Percentiles rank a stretch among this genome's conserved stretches.
Evolutionary conservation across 495 filamentous ascomycete genomes (phyloP).

Genomic region (Penicillium samsonianum): DNA sequence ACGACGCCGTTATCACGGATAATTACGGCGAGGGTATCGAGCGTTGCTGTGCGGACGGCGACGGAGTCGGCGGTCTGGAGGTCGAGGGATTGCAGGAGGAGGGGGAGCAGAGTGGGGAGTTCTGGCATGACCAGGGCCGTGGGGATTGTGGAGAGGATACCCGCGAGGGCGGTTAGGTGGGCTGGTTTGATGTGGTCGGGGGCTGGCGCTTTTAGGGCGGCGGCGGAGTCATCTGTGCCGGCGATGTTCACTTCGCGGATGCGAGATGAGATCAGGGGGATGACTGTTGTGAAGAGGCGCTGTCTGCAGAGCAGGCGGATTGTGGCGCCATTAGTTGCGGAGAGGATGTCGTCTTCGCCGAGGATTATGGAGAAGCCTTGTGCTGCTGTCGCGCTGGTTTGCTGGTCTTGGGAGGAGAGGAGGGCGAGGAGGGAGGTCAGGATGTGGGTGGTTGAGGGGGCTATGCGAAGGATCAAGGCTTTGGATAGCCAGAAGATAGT

Average conservation of each 20-base stretch:
- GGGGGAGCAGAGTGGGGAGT: slow-evolving; percentile 59
- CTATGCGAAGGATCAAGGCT: slow-evolving; percentile 52
- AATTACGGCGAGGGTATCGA: slow-evolving; percentile 60
- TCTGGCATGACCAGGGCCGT: slow-evolving; percentile 60
- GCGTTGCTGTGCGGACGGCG: slow-evolving; percentile 62
- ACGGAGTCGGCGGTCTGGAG: slow-evolving; percentile 51
- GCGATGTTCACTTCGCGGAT: slow-evolving; percentile 52
- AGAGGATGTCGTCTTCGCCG: slow-evolving; percentile 64
- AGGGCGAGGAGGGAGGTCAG: slow-evolving; percentile 54
- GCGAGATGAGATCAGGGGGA: slow-evolving; percentile 57
- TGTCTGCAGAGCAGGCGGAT: slow-evolving; percentile 67
- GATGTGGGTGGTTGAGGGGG: slow-evolving; percentile 48
- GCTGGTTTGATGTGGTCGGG: slow-evolving; percentile 54
- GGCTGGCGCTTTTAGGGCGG: slow-evolving; percentile 9
- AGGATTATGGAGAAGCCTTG: slow-evolving; percentile 64
- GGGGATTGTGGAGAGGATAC: slow-evolving; percentile 62
- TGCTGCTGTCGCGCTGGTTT: slow-evolving; percentile 50
- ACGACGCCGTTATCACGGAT: slow-evolving; percentile 58
- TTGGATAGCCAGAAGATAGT: slow-evolving; percentile 59
- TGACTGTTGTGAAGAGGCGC: slow-evolving; percentile 61
- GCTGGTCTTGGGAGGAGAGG: slow-evolving; percentile 48
- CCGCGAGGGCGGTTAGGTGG: slow-evolving; percentile 66
- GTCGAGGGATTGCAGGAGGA: slow-evolving; percentile 73
- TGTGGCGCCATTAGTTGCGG: slow-evolving; percentile 61
- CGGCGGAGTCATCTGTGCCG: slow-evolving; percentile 16